Percentiles rank a stretch among this genome's conserved stretches.
Conservation (phyloP, 768 basidiomycete genomes). For the Suillus brevipes region DNA sequence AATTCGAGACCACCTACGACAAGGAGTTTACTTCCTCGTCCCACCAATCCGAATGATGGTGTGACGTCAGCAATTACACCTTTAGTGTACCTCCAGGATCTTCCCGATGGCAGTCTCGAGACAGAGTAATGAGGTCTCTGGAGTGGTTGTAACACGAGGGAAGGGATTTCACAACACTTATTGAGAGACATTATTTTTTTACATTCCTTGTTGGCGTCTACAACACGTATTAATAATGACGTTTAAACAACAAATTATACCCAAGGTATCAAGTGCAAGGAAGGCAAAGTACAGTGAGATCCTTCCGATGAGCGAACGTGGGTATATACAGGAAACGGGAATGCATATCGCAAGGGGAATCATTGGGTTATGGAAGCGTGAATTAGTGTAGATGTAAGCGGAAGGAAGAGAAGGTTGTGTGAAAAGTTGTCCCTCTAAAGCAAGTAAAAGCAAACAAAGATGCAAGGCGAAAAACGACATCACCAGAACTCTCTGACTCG, state of each 20-base stretch:
- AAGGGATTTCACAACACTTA: not conserved
- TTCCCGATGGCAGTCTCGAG: not conserved
- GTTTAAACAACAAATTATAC: conserved; percentile 35
- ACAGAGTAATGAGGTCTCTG: not conserved
- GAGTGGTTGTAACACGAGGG: not conserved
- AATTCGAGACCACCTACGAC: not conserved
- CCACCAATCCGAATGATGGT: conserved; percentile 13
- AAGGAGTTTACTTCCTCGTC: not conserved
- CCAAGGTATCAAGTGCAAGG: conserved; percentile 24
- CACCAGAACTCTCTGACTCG: conserved; percentile 59
- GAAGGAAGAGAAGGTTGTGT: conserved; percentile 12
- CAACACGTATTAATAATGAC: conserved; percentile 30
- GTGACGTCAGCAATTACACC: conserved; percentile 5
- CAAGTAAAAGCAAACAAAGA: conserved; percentile 12
- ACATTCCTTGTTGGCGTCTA: conserved; percentile 18
- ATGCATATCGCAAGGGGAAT: conserved; percentile 14
- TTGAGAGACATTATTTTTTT: not conserved
- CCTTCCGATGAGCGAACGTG: conserved; percentile 22
- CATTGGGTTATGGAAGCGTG: not conserved
- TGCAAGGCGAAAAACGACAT: conserved; percentile 12
- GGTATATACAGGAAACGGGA: conserved; percentile 22
- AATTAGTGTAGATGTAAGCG: conserved; percentile 9
- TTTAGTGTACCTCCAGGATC: not conserved
- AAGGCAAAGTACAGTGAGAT: conserved; percentile 31
- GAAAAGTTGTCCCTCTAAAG: conserved; percentile 21